Evolutionary conservation across 2,329 filamentous ascomycete genomes (phyloP).

Genomic region (Macrophomina phaseolina): DNA sequence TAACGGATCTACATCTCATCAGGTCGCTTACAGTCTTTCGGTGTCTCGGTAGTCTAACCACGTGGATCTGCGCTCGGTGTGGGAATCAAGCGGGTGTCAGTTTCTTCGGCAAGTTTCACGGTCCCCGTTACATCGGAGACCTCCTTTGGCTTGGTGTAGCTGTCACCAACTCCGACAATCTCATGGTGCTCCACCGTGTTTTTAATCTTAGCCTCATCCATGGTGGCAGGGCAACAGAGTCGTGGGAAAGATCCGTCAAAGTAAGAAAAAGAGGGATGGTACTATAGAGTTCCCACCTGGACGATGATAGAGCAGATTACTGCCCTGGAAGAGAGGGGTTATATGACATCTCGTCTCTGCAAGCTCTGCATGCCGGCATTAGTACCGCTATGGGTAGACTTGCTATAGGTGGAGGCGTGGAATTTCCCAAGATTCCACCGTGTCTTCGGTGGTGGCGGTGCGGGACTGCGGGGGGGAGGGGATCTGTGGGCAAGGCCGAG

Average conservation of each 20-base stretch:
- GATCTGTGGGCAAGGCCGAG: slow-evolving; percentile 12
- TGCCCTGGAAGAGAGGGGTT: slow-evolving; percentile 1
- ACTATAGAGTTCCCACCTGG: neutral
- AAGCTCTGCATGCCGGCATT: slow-evolving; percentile 4
- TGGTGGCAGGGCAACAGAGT: neutral
- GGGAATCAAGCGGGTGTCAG: slow-evolving; percentile 37
- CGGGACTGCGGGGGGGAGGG: slow-evolving; percentile 9
- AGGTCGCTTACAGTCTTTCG: slow-evolving; percentile 24
- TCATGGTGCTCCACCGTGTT: slow-evolving; percentile 26
- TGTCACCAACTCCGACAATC: slow-evolving; percentile 26
- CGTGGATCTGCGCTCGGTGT: slow-evolving; percentile 38
- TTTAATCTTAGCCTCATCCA: slow-evolving; percentile 25
- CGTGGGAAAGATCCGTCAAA: neutral
- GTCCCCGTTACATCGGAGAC: slow-evolving; percentile 36
- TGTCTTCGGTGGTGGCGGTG: neutral
- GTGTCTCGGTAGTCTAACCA: slow-evolving; percentile 30
- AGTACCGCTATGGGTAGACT: neutral
- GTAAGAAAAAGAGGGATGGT: neutral
- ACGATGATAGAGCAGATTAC: neutral
- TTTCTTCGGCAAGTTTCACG: slow-evolving; percentile 37
- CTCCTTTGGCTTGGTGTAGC: slow-evolving; percentile 26
- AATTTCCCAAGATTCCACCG: neutral
- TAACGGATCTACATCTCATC: slow-evolving; percentile 37
- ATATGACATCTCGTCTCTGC: slow-evolving; percentile 2
- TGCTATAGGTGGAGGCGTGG: slow-evolving; percentile 4